Base-by-base conservation (phyloP, 2,329 filamentous ascomycete species). In the Fusarium sp. region DNA sequence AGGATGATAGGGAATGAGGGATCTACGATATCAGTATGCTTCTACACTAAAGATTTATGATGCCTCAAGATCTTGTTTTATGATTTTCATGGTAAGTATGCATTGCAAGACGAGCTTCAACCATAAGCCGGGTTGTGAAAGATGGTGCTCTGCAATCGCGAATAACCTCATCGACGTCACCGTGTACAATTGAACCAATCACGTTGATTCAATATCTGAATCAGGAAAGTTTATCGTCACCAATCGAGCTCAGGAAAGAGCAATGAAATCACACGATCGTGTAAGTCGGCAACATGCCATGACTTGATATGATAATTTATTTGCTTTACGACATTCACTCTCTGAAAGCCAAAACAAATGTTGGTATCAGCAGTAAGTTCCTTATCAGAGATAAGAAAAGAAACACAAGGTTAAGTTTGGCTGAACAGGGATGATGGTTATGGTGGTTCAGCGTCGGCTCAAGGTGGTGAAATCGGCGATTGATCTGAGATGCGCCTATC, bases 401-500 rank as follows among this genome's bases (percentile, higher is more conserved):
- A 46, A 9, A n/a, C 15, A 28, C 64, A 64, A 64, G 44, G 35
- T 44, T 21, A 33, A 49, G 60, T 35, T 54, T 65, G 46, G 42
- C 42, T 23, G 38, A 50, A 40, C 53, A 43, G 67, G 57, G 49
- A 38, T 23, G 6, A 35, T 32, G 42, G 19, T 28, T 32, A 4
- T 40, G 16, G 32, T n/a, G 21, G 28, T 38, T 46, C 49, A 46
- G 50, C 11, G 35, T 49, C 52, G 42, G 37, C 66, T 32, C 30
- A 28, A 38, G 30, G 12, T 54, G 54, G 33, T 57, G 18, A 43
- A 73, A 76, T 73, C 71, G 74, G 66, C 57, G 69, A 76, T 73
- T 67, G 66, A 75, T 77, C 69, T 77, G 49, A 73, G 72, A 77
- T 77, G 60, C 33, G 19, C 43, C 59, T 50, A 57, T 64, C 38